phyloP scores from a whole-genome alignment of 805 yeast species.

The Komagataella phaffii region DNA sequence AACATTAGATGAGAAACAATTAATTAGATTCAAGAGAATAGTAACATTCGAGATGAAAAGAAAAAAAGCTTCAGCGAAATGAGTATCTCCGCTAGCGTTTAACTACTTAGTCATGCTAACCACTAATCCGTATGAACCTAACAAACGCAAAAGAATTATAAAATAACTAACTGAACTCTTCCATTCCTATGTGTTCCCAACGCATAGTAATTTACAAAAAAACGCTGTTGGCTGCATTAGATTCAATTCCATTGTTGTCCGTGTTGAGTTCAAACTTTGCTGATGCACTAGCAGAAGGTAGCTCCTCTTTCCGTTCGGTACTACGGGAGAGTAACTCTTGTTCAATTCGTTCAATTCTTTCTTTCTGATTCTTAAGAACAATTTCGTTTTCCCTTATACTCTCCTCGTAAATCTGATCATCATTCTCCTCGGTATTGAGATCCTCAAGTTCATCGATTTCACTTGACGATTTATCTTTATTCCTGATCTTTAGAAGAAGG shows the following conservation, averaged over 20 bases:
- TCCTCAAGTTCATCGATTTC: constrained; percentile 18
- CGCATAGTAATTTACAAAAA: constrained; percentile 8
- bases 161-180: neutral
- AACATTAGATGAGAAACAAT: neutral
- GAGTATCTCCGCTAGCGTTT: neutral
- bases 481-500: constrained; percentile 22
- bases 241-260: constrained; percentile 22
- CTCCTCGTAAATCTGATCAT: constrained; percentile 37
- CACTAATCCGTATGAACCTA: neutral
- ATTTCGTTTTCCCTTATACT: constrained; percentile 40
- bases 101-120: neutral
- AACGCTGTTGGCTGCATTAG: constrained; percentile 21
- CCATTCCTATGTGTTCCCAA: neutral
- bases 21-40: no score
- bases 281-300: neutral
- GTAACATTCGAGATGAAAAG: no score
- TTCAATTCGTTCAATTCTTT: constrained; percentile 29
- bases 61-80: no score
- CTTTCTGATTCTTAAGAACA: constrained; percentile 38
- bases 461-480: neutral
- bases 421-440: constrained; percentile 29
- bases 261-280: constrained; percentile 12
- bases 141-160: neutral
- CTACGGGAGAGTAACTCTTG: constrained; percentile 35
- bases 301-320: constrained; percentile 1